Evolutionary conservation across 179 eudicot species (phyloP), one percentile per base, ranked within the genome.

Genomic region (Beta macrorhiza): DNA sequence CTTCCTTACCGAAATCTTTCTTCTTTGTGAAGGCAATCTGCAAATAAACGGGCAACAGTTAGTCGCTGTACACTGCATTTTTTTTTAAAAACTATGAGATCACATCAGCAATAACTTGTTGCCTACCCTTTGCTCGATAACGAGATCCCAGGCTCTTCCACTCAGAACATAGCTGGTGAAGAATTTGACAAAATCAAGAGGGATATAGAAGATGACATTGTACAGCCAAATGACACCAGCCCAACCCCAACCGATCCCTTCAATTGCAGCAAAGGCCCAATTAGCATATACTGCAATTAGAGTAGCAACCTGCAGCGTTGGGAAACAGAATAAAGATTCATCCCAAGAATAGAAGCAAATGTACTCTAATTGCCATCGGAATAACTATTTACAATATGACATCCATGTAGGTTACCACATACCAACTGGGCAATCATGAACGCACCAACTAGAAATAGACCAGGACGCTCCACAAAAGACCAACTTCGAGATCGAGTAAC

Each of bases 241-340:
- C 98, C 98, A 94, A 76, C 98, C 95, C 98, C 98, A 94, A 45
- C 98, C 98, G 17, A 94, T 94, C 49, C 98, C 98, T 86, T 94
- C 93, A 64, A 94, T 89, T 37, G 97, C 97, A 78, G 98, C 97
- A 82, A 94, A 94, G 62, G 85, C 84, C 98, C 98, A 94, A 79
- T 82, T 92, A 62, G 98, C 98, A 86, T 94, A 94, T 4, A 94
- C 98, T 5, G 98, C 98, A 78, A 94, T 94, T 22, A 94, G 57
- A 20, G 98, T 94, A 77, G 98, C 98, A 79, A 93, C 86, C 98
- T 93, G 88, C 78, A 78, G 20, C 12, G n/a, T 32, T 62, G 57
- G 47, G 61, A 47, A 47, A 56, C 57, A 7, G 65, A 20, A 51
- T 63, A 44, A 73, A 67, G 25, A 61, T 25, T 52, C 22, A 22